Evolutionary conservation across 352 stramenopile genomes (phyloP).

Genomic region (Globisporangium iwayamae): DNA sequence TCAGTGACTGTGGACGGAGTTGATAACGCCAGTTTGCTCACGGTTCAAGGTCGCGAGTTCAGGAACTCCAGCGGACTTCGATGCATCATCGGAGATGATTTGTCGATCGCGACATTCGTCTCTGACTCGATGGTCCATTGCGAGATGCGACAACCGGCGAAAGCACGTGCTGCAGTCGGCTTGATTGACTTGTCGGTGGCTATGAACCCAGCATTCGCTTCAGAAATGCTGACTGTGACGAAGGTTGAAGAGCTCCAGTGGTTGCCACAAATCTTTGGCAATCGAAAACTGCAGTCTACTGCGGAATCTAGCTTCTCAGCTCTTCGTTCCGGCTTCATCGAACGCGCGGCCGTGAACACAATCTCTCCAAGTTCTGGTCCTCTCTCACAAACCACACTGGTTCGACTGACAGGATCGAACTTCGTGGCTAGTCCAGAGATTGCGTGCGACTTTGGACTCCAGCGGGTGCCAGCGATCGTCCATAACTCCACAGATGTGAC

Average conservation of each 20-base stretch:
- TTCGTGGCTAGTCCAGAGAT: constrained; percentile 26
- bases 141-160: constrained; percentile 3
- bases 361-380: constrained; percentile 30
- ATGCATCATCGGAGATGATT: constrained; percentile 33
- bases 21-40: constrained; percentile 7
- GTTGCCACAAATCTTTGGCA: background rate
- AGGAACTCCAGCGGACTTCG: constrained; percentile 29
- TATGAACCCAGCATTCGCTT: constrained; percentile 9
- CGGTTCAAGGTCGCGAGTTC: constrained; percentile 32
- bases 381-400: constrained; percentile 22
- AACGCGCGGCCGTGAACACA: constrained; percentile 22
- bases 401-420: constrained; percentile 26
- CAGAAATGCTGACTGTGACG: background rate
- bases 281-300: background rate
- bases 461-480: constrained; percentile 27
- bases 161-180: constrained; percentile 23
- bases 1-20: constrained; percentile 7
- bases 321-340: constrained; percentile 27
- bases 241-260: background rate
- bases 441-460: constrained; percentile 27
- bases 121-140: constrained; percentile 26
- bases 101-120: constrained; percentile 23
- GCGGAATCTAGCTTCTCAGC: background rate
- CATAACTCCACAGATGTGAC: constrained; percentile 26
- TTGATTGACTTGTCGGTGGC: constrained; percentile 25